Evolutionary conservation across 352 stramenopile species (phyloP).

Genomic region (Phytophthora vignae): DNA sequence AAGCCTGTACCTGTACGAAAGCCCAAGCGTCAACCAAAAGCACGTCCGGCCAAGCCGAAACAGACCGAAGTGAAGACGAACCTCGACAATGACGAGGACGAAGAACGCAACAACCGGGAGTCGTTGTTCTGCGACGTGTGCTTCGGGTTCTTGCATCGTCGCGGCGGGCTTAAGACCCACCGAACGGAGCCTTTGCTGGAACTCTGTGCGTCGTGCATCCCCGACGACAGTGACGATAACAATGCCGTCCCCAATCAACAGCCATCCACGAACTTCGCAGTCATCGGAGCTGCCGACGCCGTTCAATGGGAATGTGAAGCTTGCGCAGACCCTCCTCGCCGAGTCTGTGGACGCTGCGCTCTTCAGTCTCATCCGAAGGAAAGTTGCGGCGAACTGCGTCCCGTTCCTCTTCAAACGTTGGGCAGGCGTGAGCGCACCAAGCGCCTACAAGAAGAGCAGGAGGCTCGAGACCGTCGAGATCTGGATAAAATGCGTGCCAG

Average conservation of each 20-base stretch:
- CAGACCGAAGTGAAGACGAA: conserved; percentile 18
- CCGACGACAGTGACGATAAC: conserved; percentile 25
- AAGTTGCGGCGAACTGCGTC: conserved; percentile 48
- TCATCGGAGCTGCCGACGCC: conserved; percentile 22
- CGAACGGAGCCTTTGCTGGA: conserved; percentile 51
- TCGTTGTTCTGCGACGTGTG: conserved; percentile 72
- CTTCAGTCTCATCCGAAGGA: conserved; percentile 49
- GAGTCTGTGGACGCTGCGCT: conserved; percentile 59
- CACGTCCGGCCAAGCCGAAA: neutral
- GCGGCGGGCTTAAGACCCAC: conserved; percentile 54
- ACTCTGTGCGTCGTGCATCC: conserved; percentile 47
- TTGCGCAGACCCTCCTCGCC: conserved; percentile 31
- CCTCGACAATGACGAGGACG: neutral
- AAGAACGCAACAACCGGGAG: conserved; percentile 30
- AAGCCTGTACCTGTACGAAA: conserved; percentile 15
- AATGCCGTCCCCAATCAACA: conserved; percentile 5
- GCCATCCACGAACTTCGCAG: neutral
- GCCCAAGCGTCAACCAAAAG: neutral
- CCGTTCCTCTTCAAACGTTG: conserved; percentile 46
- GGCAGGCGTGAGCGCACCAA: conserved; percentile 49
- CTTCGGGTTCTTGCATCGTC: conserved; percentile 63
- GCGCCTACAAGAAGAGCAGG: conserved; percentile 44
- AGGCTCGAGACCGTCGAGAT: conserved; percentile 55
- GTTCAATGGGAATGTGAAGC: conserved; percentile 62
- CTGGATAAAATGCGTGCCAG: conserved; percentile 50